A percentile compares a stretch with the other conserved stretches of the same genome.
These are phyloP conservation scores for Lignosus rhinocerotis DNA, from an alignment of 1,284 basidiomycete genomes.

Conservation along the genomic window DNA sequence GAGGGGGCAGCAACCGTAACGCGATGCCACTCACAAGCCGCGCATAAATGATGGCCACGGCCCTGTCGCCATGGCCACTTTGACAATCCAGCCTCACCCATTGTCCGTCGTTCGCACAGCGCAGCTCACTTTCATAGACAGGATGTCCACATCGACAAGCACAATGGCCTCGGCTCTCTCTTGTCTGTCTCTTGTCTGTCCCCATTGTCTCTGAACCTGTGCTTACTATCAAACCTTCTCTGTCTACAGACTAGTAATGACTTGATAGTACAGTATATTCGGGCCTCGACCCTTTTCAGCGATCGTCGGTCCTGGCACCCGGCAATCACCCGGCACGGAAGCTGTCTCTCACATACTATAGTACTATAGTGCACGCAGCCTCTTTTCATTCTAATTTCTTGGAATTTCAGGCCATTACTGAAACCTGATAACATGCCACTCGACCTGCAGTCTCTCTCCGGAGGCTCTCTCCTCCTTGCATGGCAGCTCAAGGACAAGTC, in stretches of 20 bases:
- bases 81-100: slow-evolving; percentile 4
- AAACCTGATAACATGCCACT: slow-evolving; percentile 17
- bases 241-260: no score
- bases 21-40: background rate
- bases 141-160: background rate
- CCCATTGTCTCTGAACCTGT: background rate
- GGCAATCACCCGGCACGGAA: slow-evolving; percentile 12
- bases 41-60: slow-evolving; percentile 25
- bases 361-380: no score
- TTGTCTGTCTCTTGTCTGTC: background rate
- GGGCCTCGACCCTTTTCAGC: background rate
- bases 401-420: background rate
- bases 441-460: slow-evolving; percentile 33
- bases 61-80: slow-evolving; percentile 32
- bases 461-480: slow-evolving; percentile 80
- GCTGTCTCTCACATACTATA: no score
- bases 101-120: background rate
- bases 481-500: slow-evolving; percentile 82
- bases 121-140: background rate
- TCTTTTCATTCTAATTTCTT: background rate
- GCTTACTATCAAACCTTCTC: background rate
- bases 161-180: background rate
- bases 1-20: background rate
- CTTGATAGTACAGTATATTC: no score
- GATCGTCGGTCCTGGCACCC: slow-evolving; percentile 15